These are phyloP conservation scores for Trichoderma orchidacearum DNA, from an alignment of 495 filamentous ascomycete genomes.

Conservation along the genomic window DNA sequence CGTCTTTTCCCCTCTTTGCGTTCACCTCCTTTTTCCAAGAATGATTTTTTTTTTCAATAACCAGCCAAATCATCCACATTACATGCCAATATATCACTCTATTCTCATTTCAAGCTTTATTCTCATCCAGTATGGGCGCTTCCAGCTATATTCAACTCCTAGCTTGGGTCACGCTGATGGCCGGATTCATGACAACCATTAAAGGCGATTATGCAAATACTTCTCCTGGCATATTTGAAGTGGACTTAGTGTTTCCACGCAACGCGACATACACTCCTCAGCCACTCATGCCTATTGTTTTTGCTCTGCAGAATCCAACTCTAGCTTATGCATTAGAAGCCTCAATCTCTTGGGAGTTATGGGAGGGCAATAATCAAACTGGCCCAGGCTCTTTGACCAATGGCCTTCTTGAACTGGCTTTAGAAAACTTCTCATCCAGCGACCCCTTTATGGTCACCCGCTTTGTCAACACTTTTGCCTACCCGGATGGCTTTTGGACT, in stretches of 20 bases:
- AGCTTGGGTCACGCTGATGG: neutral
- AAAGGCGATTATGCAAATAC: neutral
- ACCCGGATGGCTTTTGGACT: neutral
- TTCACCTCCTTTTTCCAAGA: too few relatives aligned
- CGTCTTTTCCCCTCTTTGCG: too few relatives aligned
- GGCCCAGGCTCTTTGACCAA: neutral
- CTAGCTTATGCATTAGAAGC: conserved; percentile 5
- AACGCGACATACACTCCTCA: conserved; percentile 27
- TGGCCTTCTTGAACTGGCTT: conserved; percentile 2
- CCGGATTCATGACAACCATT: neutral
- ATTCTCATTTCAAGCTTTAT: neutral
- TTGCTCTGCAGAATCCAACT: conserved; percentile 21
- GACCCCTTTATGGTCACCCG: conserved; percentile 12
- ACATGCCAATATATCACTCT: too few relatives aligned
- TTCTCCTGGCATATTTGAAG: conserved; percentile 8
- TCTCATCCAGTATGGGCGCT: neutral
- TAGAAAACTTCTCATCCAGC: conserved; percentile 8
- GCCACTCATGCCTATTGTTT: conserved; percentile 18
- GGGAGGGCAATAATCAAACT: conserved; percentile 4
- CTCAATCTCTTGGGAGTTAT: conserved; percentile 6
- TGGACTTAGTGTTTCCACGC: conserved; percentile 25
- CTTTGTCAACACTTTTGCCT: neutral
- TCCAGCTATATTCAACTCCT: neutral
- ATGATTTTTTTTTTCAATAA: too few relatives aligned
- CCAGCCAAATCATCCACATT: too few relatives aligned